Percentiles rank a stretch among this genome's conserved stretches.
Conservation (phyloP, 805 yeast species). For the Diddensiella caesifluorescens region DNA sequence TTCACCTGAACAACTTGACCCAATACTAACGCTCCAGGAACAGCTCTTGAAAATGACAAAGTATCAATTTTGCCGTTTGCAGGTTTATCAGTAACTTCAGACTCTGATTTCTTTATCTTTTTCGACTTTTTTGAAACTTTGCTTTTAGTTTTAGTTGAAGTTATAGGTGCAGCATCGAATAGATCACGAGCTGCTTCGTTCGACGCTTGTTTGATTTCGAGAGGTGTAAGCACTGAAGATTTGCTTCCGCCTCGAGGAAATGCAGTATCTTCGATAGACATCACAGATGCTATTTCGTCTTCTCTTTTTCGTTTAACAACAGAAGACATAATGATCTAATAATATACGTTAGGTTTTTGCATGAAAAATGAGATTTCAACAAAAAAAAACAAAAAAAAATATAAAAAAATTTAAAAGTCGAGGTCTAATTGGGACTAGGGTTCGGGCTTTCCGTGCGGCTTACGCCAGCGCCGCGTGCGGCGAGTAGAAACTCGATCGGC, state of each 20-base stretch:
- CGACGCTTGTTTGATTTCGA: conserved; percentile 88
- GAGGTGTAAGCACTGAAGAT: conserved; percentile 72
- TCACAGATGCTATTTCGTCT: not conserved
- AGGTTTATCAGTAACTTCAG: conserved; percentile 24
- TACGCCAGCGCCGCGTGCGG: no score
- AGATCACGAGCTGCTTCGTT: conserved; percentile 88
- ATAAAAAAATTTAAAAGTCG: not conserved
- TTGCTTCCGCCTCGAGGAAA: conserved; percentile 93
- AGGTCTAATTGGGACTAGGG: conserved; percentile 1
- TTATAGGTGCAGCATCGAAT: conserved; percentile 45
- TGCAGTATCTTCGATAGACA: conserved; percentile 41
- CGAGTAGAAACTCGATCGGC: no score
- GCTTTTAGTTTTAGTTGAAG: conserved; percentile 36
- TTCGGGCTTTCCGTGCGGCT: not conserved
- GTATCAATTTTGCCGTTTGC: conserved; percentile 47
- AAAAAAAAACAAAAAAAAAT: conserved; percentile 11
- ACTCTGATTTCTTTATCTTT: conserved; percentile 19
- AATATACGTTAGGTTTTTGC: not conserved
- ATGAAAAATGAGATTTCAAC: not conserved
- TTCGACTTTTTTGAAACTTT: conserved; percentile 23
- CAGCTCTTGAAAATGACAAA: conserved; percentile 54
- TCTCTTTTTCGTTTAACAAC: conserved; percentile 7
- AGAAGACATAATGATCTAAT: conserved; percentile 11
- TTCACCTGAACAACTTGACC: conserved; percentile 68
- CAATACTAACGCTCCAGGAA: conserved; percentile 66